These are phyloP conservation scores for Phytomonas francai DNA, from an alignment of 208 protist genomes.

Conservation along the genomic window DNA sequence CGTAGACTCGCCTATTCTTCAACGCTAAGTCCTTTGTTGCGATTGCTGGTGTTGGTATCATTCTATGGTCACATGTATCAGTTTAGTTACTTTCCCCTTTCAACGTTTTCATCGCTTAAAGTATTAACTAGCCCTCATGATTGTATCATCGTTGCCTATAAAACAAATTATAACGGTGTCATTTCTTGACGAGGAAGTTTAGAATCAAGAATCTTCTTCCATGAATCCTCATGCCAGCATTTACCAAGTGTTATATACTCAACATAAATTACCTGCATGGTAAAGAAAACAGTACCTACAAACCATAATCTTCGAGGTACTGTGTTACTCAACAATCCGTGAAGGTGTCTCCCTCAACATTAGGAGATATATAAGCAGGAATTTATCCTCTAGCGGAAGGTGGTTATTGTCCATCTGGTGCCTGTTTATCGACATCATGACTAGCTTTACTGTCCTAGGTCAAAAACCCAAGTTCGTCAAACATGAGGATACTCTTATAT, in stretches of 20 bases:
- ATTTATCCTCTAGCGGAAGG: not conserved
- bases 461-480: not conserved
- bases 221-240: not conserved
- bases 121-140: not conserved
- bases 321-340: not conserved
- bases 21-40: not conserved
- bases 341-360: not conserved
- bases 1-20: not conserved
- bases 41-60: not conserved
- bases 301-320: not conserved
- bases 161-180: not conserved
- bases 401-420: not conserved
- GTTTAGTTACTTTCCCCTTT: not conserved
- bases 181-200: not conserved
- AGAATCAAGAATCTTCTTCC: not conserved
- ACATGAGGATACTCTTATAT: not conserved
- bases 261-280: not conserved
- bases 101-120: not conserved
- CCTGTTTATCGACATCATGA: not conserved
- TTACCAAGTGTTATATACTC: not conserved
- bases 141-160: not conserved
- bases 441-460: not conserved
- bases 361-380: not conserved
- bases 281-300: slow-evolving; percentile 2
- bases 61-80: not conserved